Evolutionary conservation across 2,329 filamentous ascomycete species (phyloP).

Genomic region (Hymenoscyphus fructigenus): DNA sequence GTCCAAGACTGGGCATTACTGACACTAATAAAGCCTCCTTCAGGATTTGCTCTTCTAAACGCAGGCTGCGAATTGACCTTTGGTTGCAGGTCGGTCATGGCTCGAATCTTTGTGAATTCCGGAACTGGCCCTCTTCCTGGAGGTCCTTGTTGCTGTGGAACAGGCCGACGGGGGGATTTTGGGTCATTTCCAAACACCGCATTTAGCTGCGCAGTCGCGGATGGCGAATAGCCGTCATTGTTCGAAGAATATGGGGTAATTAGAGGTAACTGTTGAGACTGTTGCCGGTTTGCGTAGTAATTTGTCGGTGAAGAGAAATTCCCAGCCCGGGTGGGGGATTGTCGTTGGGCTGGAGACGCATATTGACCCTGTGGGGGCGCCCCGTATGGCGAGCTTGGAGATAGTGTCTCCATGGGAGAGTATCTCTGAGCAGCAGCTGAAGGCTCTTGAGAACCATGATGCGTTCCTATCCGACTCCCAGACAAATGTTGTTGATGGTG

Average conservation of each 20-base stretch:
- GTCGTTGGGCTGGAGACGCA: constrained; percentile 54
- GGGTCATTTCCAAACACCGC: constrained; percentile 58
- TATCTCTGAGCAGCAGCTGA: constrained; percentile 87
- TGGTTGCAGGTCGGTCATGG: constrained; percentile 72
- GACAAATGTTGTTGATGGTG: constrained; percentile 72
- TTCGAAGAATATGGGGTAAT: constrained; percentile 67
- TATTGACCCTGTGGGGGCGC: constrained; percentile 53
- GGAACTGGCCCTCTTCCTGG: constrained; percentile 70
- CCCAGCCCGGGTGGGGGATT: constrained; percentile 74
- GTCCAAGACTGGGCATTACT: constrained; percentile 38
- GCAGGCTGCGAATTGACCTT: constrained; percentile 84
- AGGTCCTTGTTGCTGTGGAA: constrained; percentile 46
- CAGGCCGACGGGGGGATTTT: constrained; percentile 57
- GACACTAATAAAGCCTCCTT: constrained; percentile 97
- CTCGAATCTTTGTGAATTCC: constrained; percentile 79
- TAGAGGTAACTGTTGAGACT: constrained; percentile 68
- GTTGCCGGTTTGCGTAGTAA: constrained; percentile 51
- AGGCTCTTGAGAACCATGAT: constrained; percentile 71
- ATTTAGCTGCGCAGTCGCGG: constrained; percentile 70
- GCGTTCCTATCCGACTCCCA: constrained; percentile 52
- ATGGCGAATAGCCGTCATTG: constrained; percentile 70
- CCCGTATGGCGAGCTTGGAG: constrained; percentile 76
- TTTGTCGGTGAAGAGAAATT: constrained; percentile 58
- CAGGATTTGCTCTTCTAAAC: constrained; percentile 90
- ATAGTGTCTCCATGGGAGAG: constrained; percentile 90